Evolutionary conservation across 1,284 basidiomycete species (phyloP), one percentile per base, ranked within the genome.

Genomic region (Meripilus lineatus): DNA sequence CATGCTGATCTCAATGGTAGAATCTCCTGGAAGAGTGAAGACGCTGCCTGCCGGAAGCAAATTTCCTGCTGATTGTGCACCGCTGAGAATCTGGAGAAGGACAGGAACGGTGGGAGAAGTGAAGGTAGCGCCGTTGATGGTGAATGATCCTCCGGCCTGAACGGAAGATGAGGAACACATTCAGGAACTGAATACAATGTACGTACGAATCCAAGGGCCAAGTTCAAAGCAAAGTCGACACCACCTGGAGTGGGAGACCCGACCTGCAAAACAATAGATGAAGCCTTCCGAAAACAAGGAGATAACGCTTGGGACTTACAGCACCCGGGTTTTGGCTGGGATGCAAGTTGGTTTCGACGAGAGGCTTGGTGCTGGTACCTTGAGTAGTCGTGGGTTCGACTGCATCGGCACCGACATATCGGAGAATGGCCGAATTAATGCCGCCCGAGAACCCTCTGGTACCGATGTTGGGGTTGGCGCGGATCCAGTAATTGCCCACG

Each of bases 401-500:
- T 1, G 44, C 49, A 0, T 56, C 53, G 4, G 79, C 79, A 4
- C 73, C 53, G 24, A 40, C 42, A 39, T 57, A 57, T 34, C 53
- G 55, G 8, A 57, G 47, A 45, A 57, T 57, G 15, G 55, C 55
- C 1, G 55, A 57, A 46, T 57, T 77, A 37, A 70, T 57, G 5
- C 70, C 71, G 11, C 62, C 64, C 1, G 42, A 54, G 53, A 72
- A 53, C n/a, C 50, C 40, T 4, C 61, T 41, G 4, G 46, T 50
- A 14, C 37, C 64, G n/a, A 50, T 32, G 40, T 63, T 65, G 0
- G 71, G 70, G 21, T 64, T 34, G 8, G 71, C 66, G 10, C 69
- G 67, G 32, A 74, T 69, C 72, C 67, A 69, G 50, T 68, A 70
- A 49, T 68, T 68, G 33, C 51, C 61, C 7, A 68, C 57, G 3